phyloP scores from a whole-genome alignment of 257 asterid genomes.

The Cruciata laevipes region DNA sequence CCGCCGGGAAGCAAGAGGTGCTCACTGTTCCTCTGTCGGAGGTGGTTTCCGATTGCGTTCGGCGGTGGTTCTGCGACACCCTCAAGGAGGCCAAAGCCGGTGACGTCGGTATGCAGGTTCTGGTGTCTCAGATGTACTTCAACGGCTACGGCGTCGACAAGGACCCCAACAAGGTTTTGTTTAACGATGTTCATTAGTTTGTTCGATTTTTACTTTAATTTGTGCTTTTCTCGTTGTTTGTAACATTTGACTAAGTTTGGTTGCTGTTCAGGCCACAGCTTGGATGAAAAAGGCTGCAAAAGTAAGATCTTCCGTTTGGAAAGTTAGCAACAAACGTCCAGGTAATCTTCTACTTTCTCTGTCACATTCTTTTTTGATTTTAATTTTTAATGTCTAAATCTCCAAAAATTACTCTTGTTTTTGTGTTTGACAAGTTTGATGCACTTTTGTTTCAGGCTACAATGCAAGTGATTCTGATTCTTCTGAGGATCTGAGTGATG shows the following conservation, averaged over 20 bases:
- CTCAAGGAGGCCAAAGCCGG: conserved; percentile 71
- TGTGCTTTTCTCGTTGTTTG: neutral
- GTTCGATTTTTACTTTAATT: neutral
- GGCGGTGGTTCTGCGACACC: conserved; percentile 68
- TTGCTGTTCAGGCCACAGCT: conserved; percentile 36
- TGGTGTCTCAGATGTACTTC: conserved; percentile 64
- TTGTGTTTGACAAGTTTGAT: neutral
- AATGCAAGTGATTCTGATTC: conserved; percentile 81
- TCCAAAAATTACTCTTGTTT: neutral
- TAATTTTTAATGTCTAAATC: neutral
- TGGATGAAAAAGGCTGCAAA: conserved; percentile 68
- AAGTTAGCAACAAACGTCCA: conserved; percentile 70
- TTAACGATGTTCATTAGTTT: neutral
- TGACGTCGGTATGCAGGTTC: conserved; percentile 72
- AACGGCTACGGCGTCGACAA: conserved; percentile 55
- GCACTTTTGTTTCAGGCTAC: conserved; percentile 38
- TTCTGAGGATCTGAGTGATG: conserved; percentile 28
- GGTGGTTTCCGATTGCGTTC: conserved; percentile 58
- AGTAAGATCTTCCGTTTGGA: conserved; percentile 62
- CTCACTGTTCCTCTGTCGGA: conserved; percentile 39
- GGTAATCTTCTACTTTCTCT: conserved; percentile 31
- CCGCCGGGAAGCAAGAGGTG: conserved; percentile 10
- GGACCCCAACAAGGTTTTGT: conserved; percentile 49
- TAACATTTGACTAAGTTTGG: neutral
- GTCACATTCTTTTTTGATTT: neutral